Conservation (phyloP, 345 rosid species). For the Rhizophora mangle region DNA sequence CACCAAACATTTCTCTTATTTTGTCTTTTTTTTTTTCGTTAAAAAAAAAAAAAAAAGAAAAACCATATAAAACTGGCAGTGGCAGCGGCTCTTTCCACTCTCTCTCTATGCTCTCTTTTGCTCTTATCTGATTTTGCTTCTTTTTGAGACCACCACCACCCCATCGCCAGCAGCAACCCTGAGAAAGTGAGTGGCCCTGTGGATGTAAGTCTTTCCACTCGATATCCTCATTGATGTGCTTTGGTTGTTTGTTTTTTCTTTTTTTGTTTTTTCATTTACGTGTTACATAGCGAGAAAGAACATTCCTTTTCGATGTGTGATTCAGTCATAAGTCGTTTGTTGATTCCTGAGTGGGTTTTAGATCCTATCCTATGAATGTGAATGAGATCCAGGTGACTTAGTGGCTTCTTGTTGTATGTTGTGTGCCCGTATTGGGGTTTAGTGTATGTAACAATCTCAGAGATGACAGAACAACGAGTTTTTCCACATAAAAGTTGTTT, state of each 20-base stretch:
- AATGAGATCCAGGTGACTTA: constrained; percentile 13
- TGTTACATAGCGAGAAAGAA: too few relatives aligned
- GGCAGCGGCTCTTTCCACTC: too few relatives aligned
- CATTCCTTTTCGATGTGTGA: too few relatives aligned
- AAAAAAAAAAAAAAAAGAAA: too few relatives aligned
- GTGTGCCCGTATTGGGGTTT: not conserved
- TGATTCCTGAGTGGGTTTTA: not conserved
- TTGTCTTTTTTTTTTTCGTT: too few relatives aligned
- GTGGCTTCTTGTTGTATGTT: not conserved
- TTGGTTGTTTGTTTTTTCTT: not conserved
- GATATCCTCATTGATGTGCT: constrained; percentile 1
- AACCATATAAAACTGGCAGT: too few relatives aligned
- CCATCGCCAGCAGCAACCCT: constrained; percentile 4
- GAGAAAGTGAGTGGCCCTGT: not conserved
- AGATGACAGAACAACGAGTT: not conserved
- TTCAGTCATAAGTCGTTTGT: not conserved
- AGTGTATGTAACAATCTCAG: too few relatives aligned
- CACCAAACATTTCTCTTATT: too few relatives aligned
- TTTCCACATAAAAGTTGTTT: not conserved
- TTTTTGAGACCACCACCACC: not conserved
- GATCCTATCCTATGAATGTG: not conserved
- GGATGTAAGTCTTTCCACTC: constrained; percentile 20
- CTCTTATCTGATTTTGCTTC: constrained; percentile 34
- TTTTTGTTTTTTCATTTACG: too few relatives aligned
- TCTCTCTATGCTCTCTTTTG: constrained; percentile 12